A percentile compares a stretch with the other conserved stretches of the same genome.
Evolutionary conservation across 495 filamentous ascomycete species (phyloP).

Genomic region (Penicillium subrubescens): DNA sequence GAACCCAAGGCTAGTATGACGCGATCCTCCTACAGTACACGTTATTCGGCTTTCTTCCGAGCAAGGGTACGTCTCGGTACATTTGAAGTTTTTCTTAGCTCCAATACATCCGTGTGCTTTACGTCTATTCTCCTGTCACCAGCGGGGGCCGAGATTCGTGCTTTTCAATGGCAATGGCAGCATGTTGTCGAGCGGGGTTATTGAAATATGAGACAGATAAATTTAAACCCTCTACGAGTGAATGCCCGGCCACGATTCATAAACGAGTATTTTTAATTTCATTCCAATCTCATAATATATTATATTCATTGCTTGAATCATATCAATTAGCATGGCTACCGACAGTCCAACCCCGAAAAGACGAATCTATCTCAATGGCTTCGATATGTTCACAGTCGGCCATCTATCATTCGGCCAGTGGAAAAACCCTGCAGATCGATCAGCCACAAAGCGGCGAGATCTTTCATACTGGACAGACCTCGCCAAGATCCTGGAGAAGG

Average conservation of each 20-base stretch:
- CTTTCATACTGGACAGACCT: neutral
- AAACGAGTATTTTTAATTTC: too few species aligned
- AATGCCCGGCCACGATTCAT: too few species aligned
- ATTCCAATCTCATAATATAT: neutral
- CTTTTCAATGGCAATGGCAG: neutral
- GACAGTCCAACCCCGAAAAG: neutral
- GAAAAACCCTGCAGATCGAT: conserved; percentile 14
- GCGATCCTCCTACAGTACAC: neutral
- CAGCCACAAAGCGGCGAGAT: neutral
- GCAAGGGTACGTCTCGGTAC: neutral
- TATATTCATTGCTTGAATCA: neutral
- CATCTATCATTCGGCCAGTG: conserved; percentile 26
- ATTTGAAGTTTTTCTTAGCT: neutral
- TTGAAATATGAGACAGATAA: neutral
- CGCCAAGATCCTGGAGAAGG: neutral
- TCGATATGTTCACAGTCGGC: conserved; percentile 26
- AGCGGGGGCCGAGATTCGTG: neutral
- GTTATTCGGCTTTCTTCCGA: neutral
- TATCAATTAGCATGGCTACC: neutral
- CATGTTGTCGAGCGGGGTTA: neutral
- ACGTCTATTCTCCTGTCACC: neutral
- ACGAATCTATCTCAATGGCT: conserved; percentile 28
- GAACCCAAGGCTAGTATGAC: neutral
- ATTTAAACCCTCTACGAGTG: neutral
- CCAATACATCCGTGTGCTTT: neutral